phyloP scores from a whole-genome alignment of 2,329 filamentous ascomycete species.

The Colletotrichum theobromicola region DNA sequence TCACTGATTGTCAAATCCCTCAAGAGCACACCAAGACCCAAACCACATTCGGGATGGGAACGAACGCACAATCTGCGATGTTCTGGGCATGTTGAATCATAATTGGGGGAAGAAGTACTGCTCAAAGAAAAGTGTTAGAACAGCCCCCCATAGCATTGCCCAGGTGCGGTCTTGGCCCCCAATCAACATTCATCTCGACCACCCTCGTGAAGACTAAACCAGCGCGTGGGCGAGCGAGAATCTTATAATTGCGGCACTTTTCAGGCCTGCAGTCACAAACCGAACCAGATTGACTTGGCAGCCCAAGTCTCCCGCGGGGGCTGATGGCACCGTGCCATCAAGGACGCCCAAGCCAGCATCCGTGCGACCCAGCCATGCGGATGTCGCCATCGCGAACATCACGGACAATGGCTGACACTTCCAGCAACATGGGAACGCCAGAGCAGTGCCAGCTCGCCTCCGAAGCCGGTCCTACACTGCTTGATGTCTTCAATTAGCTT shows the following conservation, averaged over 20 bases:
- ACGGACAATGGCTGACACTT: not conserved
- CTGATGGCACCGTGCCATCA: not conserved
- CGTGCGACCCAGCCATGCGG: not conserved
- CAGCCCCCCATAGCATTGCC: not conserved
- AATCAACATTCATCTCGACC: not conserved
- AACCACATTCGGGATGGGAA: not conserved
- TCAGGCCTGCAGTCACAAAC: not conserved
- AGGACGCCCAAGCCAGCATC: not conserved
- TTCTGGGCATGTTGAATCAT: not conserved
- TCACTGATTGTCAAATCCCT: not conserved
- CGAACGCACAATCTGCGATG: not conserved
- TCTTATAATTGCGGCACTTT: not conserved
- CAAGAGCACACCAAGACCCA: fast-evolving
- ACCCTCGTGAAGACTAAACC: not conserved
- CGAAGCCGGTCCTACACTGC: not conserved
- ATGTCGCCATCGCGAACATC: not conserved
- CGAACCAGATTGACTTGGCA: not conserved
- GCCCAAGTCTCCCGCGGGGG: not conserved
- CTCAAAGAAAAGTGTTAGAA: not conserved
- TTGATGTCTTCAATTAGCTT: not conserved
- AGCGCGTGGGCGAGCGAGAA: not conserved
- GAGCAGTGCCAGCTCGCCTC: fast-evolving
- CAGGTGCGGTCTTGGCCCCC: not conserved
- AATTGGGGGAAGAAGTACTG: fast-evolving
- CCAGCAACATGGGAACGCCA: not conserved